Conservation (phyloP, 169 alveolate species). For the Sarcocystis neurona region DNA sequence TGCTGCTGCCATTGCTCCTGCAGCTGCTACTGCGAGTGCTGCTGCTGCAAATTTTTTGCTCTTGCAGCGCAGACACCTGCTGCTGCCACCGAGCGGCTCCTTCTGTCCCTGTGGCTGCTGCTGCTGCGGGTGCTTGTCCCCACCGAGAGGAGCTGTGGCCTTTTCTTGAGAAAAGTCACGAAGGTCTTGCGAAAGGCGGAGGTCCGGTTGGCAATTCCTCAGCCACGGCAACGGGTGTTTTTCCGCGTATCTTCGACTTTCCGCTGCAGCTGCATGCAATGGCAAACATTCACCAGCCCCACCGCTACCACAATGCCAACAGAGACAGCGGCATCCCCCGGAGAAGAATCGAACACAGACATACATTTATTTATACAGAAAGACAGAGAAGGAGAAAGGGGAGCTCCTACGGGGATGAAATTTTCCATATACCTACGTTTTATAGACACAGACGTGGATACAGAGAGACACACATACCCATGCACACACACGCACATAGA, state of each 20-base stretch:
- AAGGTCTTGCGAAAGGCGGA: neutral
- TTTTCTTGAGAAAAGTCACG: neutral
- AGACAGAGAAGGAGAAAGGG: too few relatives aligned
- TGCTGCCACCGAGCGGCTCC: neutral
- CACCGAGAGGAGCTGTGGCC: neutral
- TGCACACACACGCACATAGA: too few relatives aligned
- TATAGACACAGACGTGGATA: too few relatives aligned
- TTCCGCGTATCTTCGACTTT: neutral
- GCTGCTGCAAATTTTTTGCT: neutral
- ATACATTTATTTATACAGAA: neutral
- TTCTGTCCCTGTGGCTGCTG: neutral
- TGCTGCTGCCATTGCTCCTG: neutral
- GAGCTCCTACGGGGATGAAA: too few relatives aligned
- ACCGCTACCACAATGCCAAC: too few relatives aligned
- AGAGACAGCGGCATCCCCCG: too few relatives aligned
- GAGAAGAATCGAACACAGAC: neutral
- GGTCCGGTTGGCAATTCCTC: neutral
- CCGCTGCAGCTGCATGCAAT: neutral
- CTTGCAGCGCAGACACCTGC: too few relatives aligned
- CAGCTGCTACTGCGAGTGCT: neutral
- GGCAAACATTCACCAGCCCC: too few relatives aligned
- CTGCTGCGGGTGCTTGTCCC: too few relatives aligned
- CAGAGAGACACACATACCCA: too few relatives aligned
- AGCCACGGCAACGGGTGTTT: neutral
- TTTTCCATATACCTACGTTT: too few relatives aligned